Evolutionary conservation across 2,329 filamentous ascomycete species (phyloP), one percentile per base, ranked within the genome.

Genomic region (Penicillium nordicum): DNA sequence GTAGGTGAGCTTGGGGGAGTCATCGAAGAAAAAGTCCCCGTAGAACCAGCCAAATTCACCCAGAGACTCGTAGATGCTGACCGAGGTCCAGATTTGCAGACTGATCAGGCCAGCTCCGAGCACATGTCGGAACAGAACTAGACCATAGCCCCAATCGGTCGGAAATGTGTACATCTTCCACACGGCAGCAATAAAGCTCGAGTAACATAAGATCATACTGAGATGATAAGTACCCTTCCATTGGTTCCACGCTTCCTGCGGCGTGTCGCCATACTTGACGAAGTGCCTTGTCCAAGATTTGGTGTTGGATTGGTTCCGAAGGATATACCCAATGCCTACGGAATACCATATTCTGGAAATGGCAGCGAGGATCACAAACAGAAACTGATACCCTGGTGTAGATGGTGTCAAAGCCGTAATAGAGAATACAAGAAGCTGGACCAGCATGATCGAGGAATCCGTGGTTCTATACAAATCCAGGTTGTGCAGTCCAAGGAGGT

Each of bases 11-110:
- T 94, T 96, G 12, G 88, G 88, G 11, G 87, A 85, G 44, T 90
- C 88, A 59, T 97, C 91, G 71, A 94, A 97, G 81, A 99, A 97
- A 79, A 97, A 99, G 72, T 99, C 94, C 18, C 94, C 94, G 69
- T 92, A 97, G 80, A 97, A 97, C 93, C 93, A 99, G 66, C 94
- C 94, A 68, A 97, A 99, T 70, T 99, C 94, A 55, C 94, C 94
- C 0, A 99, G 84, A 2, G 91, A 95, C 49, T 97, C 92, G 73
- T 97, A 96, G 64, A 97, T 92, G 73, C 92, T 97, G 62, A 89
- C 80, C 1, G 91, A 88, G 1, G 92, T 96, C 94, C 94, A 99
- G 18, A 95, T 76, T 69, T 99, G 94, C 49, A 99, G 82, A 11
- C 88, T 86, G 57, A 97, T 86, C 61, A 97, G 79, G 50, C 89